Percentiles rank a stretch among this genome's conserved stretches.
These are phyloP conservation scores for Globisporangium parvum DNA, from an alignment of 352 stramenopile genomes.

Conservation along the genomic window DNA sequence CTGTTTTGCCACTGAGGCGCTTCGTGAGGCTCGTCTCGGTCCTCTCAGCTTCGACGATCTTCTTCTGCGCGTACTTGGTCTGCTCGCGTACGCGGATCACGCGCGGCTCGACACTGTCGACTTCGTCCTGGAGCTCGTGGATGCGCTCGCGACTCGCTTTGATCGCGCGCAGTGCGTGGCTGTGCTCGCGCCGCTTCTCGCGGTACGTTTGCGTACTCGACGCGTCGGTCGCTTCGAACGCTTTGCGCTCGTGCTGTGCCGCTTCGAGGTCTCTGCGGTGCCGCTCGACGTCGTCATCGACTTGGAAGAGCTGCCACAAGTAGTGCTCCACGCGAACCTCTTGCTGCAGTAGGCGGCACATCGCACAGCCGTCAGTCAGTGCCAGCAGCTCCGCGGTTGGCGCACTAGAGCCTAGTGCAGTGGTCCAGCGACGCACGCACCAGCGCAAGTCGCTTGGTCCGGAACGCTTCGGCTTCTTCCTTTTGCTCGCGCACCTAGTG, in stretches of 20 bases:
- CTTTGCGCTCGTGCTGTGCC: conserved; percentile 34
- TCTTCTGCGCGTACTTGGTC: conserved; percentile 76
- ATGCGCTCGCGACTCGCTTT: conserved; percentile 64
- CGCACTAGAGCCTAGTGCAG: background rate
- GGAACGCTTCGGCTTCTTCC: conserved; percentile 87
- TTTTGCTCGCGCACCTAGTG: conserved; percentile 91
- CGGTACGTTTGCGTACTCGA: conserved; percentile 33
- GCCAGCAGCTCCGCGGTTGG: background rate
- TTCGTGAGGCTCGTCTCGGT: conserved; percentile 56
- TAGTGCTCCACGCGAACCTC: conserved; percentile 89
- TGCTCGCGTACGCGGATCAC: conserved; percentile 86
- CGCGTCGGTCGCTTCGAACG: conserved; percentile 46
- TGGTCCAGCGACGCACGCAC: conserved; percentile 22
- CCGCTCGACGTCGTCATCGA: conserved; percentile 85
- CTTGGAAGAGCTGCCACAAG: conserved; percentile 95
- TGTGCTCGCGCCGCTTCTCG: conserved; percentile 75
- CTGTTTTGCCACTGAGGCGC: conserved; percentile 76
- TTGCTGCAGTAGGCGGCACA: conserved; percentile 23
- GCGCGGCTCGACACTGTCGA: conserved; percentile 75
- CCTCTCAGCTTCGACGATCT: conserved; percentile 43
- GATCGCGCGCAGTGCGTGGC: conserved; percentile 40
- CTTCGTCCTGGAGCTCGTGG: conserved; percentile 72
- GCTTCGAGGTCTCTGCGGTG: conserved; percentile 72
- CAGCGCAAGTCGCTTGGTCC: conserved; percentile 59
- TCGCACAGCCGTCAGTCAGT: background rate